A percentile compares a stretch with the other conserved stretches of the same genome.
Evolutionary conservation across 495 filamentous ascomycete species (phyloP).

Genomic region (Glutinoglossum americanum): DNA sequence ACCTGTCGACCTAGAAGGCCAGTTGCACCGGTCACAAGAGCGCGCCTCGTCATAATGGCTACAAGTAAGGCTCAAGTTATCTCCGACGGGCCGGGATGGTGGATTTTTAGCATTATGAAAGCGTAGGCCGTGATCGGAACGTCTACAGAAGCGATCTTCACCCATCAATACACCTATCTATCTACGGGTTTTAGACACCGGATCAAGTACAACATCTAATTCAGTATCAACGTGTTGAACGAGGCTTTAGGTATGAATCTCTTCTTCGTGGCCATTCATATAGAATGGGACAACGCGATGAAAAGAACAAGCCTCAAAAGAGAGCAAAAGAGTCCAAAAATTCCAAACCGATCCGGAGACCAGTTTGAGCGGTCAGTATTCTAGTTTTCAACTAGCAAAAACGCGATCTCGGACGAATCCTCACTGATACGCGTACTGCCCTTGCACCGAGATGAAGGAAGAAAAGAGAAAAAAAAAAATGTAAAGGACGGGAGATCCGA

Average conservation of each 20-base stretch:
- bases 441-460: conserved; percentile 20
- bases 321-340: conserved; percentile 10
- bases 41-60: conserved; percentile 32
- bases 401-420: conserved; percentile 35
- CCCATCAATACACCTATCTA: too few relatives aligned
- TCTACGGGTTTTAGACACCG: too few relatives aligned
- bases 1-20: conserved; percentile 71
- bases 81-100: too few relatives aligned
- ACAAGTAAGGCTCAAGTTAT: background rate
- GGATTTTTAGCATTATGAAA: too few relatives aligned
- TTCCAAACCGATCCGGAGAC: conserved; percentile 11
- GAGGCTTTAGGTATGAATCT: too few relatives aligned
- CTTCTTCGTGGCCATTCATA: conserved; percentile 1
- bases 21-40: conserved; percentile 66
- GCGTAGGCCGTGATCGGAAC: too few relatives aligned
- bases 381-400: conserved; percentile 41
- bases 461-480: conserved; percentile 3
- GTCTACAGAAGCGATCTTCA: too few relatives aligned
- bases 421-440: conserved; percentile 36
- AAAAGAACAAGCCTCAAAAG: conserved; percentile 6
- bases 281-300: conserved; percentile 5
- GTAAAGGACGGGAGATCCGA: background rate
- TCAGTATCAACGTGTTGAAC: too few relatives aligned
- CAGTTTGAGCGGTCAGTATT: conserved; percentile 12
- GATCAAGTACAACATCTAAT: background rate